Base-by-base conservation (phyloP, 257 asterid species). In the Avicennia marina region DNA sequence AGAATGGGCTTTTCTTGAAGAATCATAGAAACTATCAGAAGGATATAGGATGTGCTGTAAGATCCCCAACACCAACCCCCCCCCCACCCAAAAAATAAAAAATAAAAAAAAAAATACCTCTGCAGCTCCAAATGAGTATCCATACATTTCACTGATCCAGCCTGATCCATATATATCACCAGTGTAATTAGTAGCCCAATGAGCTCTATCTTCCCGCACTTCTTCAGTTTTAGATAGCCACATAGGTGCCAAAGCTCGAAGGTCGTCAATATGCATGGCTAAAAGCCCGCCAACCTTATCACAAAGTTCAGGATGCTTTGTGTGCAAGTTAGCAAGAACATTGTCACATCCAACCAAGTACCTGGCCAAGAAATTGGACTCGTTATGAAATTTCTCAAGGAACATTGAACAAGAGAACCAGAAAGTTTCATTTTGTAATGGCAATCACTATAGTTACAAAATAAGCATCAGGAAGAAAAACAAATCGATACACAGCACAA, bases 111-210 rank as follows among this genome's bases (percentile, higher is more conserved):
- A 21, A 17, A 65, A 18, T 73, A 78, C 98, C 96, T 91, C 95
- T 1, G 96, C 95, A 45, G 95, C 98, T 3, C 98, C 98, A 75
- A 85, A 93, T 31, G 98, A 93, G 78, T 93, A 93, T 26, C 98
- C 98, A 68, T 86, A 88, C 98, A 93, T 93, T 78, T 93, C 98
- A 74, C 98, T 93, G 64, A 93, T 93, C 98, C 98, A 93, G 39
- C 98, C 97, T 4, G 87, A 58, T 11, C 72, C 81, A 56, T 85
- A 93, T 57, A 93, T 93, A 62, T 93, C 98, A 54, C 98, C 98
- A 24, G 97, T 93, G 74, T 83, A 83, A 62, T 93, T 77, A 63
- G 95, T 83, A 25, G 77, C 80, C 95, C 95, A 91, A 31, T 91
- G 98, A 60, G 72, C 90, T 77, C n/a, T 91, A 67, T 91, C 98